These are phyloP conservation scores for Aspergillus sp. DNA, from an alignment of 2,329 filamentous ascomycete species.

Conservation along the genomic window DNA sequence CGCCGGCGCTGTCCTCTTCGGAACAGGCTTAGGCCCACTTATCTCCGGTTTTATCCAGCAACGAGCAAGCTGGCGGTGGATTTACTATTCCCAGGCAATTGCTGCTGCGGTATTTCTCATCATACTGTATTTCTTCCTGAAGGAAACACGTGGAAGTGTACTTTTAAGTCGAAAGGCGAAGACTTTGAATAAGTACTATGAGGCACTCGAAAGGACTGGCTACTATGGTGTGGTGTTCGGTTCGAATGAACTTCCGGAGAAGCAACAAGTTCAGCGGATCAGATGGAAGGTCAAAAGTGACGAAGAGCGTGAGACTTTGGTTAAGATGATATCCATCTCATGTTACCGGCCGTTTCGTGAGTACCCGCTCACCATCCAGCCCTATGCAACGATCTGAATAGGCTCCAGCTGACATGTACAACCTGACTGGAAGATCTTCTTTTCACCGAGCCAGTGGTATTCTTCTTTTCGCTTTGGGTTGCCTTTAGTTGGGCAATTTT, in stretches of 20 bases:
- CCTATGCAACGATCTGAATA: not conserved
- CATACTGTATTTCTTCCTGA: slow-evolving; percentile 68
- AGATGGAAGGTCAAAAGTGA: slow-evolving; percentile 80
- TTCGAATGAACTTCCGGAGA: slow-evolving; percentile 29
- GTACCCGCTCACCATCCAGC: slow-evolving; percentile 17
- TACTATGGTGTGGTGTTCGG: slow-evolving; percentile 52
- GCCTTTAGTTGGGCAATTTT: slow-evolving; percentile 87
- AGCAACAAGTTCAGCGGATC: slow-evolving; percentile 53
- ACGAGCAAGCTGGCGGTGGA: slow-evolving; percentile 74
- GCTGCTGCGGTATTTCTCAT: slow-evolving; percentile 62
- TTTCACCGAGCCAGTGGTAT: slow-evolving; percentile 62
- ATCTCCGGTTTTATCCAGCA: slow-evolving; percentile 69
- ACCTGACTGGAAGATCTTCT: slow-evolving; percentile 47
- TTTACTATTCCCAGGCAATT: slow-evolving; percentile 84
- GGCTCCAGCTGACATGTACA: slow-evolving; percentile 1
- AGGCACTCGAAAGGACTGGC: slow-evolving; percentile 66
- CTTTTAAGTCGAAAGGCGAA: slow-evolving; percentile 75
- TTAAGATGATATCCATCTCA: slow-evolving; percentile 70
- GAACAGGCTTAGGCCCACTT: slow-evolving; percentile 77
- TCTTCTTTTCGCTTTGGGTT: slow-evolving; percentile 82
- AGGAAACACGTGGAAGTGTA: slow-evolving; percentile 80
- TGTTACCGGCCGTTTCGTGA: slow-evolving; percentile 71
- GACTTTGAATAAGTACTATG: slow-evolving; percentile 76
- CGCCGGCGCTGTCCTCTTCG: slow-evolving; percentile 71
- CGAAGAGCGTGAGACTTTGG: slow-evolving; percentile 68